phyloP scores from a whole-genome alignment of 1,284 basidiomycete genomes.

The Ustilago shanxiensis region DNA sequence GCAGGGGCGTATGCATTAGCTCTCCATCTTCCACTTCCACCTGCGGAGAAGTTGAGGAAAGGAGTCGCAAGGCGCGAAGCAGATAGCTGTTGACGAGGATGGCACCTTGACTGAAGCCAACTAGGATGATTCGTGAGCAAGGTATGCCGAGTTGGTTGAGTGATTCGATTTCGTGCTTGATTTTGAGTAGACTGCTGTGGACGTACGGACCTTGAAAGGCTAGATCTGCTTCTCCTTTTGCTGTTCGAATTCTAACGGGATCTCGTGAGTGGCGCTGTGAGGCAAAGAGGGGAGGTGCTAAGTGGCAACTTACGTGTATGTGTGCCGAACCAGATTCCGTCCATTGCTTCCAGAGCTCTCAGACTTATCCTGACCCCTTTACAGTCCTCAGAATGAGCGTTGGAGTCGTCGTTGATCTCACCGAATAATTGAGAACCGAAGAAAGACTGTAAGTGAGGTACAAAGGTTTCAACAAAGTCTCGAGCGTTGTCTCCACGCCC shows the following conservation, averaged over 20 bases:
- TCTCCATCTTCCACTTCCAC: constrained; percentile 3
- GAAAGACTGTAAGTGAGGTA: constrained; percentile 22
- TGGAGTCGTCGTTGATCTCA: constrained; percentile 11
- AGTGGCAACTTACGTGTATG: constrained; percentile 25
- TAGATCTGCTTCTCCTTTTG: constrained; percentile 10
- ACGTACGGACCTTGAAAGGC: constrained; percentile 25
- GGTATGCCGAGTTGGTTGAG: constrained; percentile 19
- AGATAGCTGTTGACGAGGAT: constrained; percentile 25
- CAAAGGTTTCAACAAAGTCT: constrained; percentile 34
- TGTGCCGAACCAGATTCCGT: constrained; percentile 22
- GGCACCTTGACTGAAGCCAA: constrained; percentile 34
- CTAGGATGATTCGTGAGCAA: constrained; percentile 15
- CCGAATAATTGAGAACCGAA: constrained; percentile 13
- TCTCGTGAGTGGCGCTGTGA: neutral
- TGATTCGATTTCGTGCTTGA: constrained; percentile 18
- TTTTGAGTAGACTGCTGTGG: constrained; percentile 18
- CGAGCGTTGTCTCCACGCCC: constrained; percentile 35
- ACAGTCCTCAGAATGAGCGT: no score
- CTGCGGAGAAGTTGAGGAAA: neutral
- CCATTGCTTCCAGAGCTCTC: constrained; percentile 18
- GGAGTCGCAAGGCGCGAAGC: constrained; percentile 10
- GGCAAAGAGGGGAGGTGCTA: neutral
- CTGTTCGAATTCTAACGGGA: neutral
- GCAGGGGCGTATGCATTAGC: constrained; percentile 2
- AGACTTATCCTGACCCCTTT: constrained; percentile 6